Percentiles rank a stretch among this genome's conserved stretches.
Conservation (phyloP, 2,329 filamentous ascomycete species). For the Bipolaris oryzae region DNA sequence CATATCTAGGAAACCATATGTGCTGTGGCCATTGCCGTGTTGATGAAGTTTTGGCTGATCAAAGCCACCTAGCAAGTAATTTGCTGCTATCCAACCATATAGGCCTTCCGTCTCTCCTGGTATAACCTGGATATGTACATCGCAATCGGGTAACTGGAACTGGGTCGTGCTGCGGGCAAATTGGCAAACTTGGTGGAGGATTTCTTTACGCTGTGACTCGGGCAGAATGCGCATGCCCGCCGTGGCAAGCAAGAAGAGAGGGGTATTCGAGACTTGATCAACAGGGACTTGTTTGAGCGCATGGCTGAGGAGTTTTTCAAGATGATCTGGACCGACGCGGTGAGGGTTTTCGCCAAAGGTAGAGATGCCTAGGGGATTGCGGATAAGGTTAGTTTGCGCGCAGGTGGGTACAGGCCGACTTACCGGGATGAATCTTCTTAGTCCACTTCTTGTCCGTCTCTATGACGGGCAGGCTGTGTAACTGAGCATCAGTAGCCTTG, state of each 20-base stretch:
- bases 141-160: conserved; percentile 90
- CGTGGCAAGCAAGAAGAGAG: conserved; percentile 93
- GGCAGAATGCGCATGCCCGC: conserved; percentile 91
- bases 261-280: conserved; percentile 79
- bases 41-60: conserved; percentile 74
- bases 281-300: conserved; percentile 78
- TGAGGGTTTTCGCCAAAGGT: conserved; percentile 81
- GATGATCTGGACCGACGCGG: conserved; percentile 79
- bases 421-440: conserved; percentile 90
- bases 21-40: conserved; percentile 88
- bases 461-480: conserved; percentile 76
- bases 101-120: conserved; percentile 93
- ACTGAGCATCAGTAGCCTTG: conserved; percentile 63
- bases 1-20: conserved; percentile 98
- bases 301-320: conserved; percentile 79
- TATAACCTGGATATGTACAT: conserved; percentile 89
- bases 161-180: conserved; percentile 78
- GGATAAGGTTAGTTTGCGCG: conserved; percentile 16
- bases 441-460: conserved; percentile 86
- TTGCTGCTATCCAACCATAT: conserved; percentile 97
- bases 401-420: conserved; percentile 5
- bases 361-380: conserved; percentile 66
- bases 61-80: conserved; percentile 92
- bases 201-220: conserved; percentile 70
- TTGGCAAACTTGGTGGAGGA: conserved; percentile 79